phyloP scores from a whole-genome alignment of 1,139 yeast species.

The Blastobotrys malaysiensis region DNA sequence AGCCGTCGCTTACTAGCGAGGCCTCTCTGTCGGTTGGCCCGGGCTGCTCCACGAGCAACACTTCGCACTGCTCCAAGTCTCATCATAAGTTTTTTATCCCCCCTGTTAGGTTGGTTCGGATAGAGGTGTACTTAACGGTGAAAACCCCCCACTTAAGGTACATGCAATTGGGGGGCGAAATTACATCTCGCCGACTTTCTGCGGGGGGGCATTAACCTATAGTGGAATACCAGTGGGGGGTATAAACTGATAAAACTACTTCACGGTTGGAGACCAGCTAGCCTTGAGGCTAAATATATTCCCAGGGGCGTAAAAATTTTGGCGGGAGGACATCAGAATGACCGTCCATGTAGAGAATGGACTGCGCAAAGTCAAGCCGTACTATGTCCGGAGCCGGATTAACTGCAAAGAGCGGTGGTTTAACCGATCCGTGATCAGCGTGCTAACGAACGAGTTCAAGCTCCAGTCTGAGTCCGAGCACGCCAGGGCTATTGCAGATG shows the following conservation, averaged over 20 bases:
- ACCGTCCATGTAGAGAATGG: neutral
- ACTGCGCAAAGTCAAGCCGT: constrained; percentile 69
- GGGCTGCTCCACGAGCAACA: neutral
- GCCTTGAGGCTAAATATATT: no score
- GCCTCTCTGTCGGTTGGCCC: neutral
- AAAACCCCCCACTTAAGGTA: neutral
- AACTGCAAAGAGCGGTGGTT: constrained; percentile 90
- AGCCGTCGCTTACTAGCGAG: neutral
- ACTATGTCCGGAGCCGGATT: constrained; percentile 77
- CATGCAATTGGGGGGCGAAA: neutral
- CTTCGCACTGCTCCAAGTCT: neutral
- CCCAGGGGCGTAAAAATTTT: neutral
- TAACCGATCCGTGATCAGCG: constrained; percentile 69
- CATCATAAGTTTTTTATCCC: neutral
- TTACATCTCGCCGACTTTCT: neutral
- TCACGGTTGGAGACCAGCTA: no score
- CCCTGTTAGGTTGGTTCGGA: no score
- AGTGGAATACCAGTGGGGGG: neutral
- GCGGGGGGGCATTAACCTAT: neutral
- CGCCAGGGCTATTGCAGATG: constrained; percentile 9
- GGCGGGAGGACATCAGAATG: neutral
- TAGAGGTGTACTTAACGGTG: no score
- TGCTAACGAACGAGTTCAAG: constrained; percentile 75
- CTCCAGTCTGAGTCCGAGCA: constrained; percentile 53
- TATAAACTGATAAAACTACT: no score